Percentiles rank a stretch among this genome's conserved stretches.
phyloP scores from a whole-genome alignment of 2,329 filamentous ascomycete genomes.

The Trichoderma sp. region DNA sequence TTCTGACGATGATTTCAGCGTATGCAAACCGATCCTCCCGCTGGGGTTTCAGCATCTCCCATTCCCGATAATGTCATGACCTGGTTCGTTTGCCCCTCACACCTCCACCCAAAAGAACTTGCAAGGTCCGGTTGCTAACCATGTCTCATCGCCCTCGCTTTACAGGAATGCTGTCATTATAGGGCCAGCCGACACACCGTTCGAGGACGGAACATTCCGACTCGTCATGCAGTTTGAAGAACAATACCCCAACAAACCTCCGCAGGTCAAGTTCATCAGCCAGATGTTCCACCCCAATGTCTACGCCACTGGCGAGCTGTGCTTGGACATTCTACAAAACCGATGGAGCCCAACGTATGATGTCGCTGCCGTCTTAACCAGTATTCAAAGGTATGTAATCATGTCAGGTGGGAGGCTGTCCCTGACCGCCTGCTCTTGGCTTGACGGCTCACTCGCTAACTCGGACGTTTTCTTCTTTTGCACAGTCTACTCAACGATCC shows the following conservation, averaged over 20 bases:
- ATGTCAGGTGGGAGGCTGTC: background rate
- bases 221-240: slow-evolving; percentile 99
- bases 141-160: slow-evolving; percentile 23
- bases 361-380: slow-evolving; percentile 93
- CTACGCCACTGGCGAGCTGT: slow-evolving; percentile 94
- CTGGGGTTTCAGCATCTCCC: slow-evolving; percentile 92
- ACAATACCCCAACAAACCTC: slow-evolving; percentile 97
- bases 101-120: background rate
- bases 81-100: slow-evolving; percentile 57
- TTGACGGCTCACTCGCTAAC: background rate
- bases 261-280: slow-evolving; percentile 96
- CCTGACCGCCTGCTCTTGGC: background rate
- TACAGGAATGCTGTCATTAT: slow-evolving; percentile 97
- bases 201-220: slow-evolving; percentile 96
- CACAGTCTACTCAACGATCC: slow-evolving; percentile 89
- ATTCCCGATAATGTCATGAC: slow-evolving; percentile 98
- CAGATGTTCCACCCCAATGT: slow-evolving; percentile 99
- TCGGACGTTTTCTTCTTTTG: background rate
- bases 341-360: slow-evolving; percentile 99
- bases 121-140: background rate
- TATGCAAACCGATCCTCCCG: slow-evolving; percentile 98
- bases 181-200: slow-evolving; percentile 91
- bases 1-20: slow-evolving; percentile 54
- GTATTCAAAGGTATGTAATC: slow-evolving; percentile 82
- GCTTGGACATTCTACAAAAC: slow-evolving; percentile 95